Percentiles rank a stretch among this genome's conserved stretches.
phyloP scores from a whole-genome alignment of 441 rosid species.

The Bruguiera hainesii region DNA sequence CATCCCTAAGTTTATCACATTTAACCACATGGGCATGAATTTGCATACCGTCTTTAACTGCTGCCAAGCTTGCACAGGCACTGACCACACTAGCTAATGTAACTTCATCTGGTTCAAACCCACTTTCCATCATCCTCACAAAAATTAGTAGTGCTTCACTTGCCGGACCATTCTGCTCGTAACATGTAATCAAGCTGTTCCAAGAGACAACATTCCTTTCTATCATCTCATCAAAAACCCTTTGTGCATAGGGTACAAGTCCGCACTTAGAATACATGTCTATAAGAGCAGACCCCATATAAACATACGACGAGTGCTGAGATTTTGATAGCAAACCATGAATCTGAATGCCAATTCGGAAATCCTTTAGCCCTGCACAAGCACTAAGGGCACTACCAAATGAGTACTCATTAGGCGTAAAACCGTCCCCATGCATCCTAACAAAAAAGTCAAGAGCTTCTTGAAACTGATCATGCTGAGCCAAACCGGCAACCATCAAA shows the following conservation, averaged over 20 bases:
- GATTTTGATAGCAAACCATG: neutral
- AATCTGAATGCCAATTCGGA: neutral
- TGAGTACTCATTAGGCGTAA: neutral
- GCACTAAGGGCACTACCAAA: conserved; percentile 1
- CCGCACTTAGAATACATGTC: conserved; percentile 3
- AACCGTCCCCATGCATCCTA: neutral
- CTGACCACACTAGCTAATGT: conserved; percentile 59
- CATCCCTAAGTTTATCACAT: too few species aligned
- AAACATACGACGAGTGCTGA: neutral
- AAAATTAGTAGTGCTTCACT: conserved; percentile 50
- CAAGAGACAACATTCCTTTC: conserved; percentile 57
- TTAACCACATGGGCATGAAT: too few species aligned
- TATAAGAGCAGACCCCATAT: neutral
- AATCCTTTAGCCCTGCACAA: neutral
- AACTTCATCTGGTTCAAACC: conserved; percentile 51
- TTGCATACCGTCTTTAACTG: too few species aligned
- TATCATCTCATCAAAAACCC: conserved; percentile 48
- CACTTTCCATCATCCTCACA: conserved; percentile 38
- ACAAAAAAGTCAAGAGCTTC: neutral
- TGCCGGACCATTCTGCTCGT: conserved; percentile 65
- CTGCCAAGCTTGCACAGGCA: conserved; percentile 31
- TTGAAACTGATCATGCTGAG: neutral
- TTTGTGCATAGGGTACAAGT: conserved; percentile 27
- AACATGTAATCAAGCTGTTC: conserved; percentile 66
- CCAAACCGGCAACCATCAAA: neutral